Percentiles rank a stretch among this genome's conserved stretches.
Evolutionary conservation across 768 basidiomycete genomes (phyloP).

Genomic region (Scleroderma citrinum): DNA sequence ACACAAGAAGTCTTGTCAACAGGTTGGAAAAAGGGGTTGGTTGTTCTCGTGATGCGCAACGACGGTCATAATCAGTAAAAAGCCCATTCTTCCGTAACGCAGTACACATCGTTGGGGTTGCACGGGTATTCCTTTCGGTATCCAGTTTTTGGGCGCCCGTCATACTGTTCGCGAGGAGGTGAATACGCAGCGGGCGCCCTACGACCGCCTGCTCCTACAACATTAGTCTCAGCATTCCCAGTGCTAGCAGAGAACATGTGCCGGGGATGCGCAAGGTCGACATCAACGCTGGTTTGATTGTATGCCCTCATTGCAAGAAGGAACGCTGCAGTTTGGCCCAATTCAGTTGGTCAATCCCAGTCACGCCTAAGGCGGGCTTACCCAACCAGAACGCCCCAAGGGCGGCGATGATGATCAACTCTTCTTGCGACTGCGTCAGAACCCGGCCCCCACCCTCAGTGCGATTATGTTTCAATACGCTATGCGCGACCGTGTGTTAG

Average conservation of each 20-base stretch:
- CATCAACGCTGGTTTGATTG: slow-evolving; percentile 25
- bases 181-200: slow-evolving; percentile 17
- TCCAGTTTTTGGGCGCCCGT: slow-evolving; percentile 26
- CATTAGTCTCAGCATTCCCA: slow-evolving; percentile 29
- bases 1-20: background rate
- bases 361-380: slow-evolving; percentile 27
- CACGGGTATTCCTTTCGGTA: slow-evolving; percentile 47
- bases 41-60: background rate
- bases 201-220: slow-evolving; percentile 28
- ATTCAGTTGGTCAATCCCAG: slow-evolving; percentile 2
- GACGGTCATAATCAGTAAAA: slow-evolving; percentile 34
- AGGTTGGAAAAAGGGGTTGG: background rate
- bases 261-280: slow-evolving; percentile 25
- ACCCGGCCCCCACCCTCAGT: slow-evolving; percentile 44
- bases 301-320: slow-evolving; percentile 38
- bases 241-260: slow-evolving; percentile 29
- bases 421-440: slow-evolving; percentile 67
- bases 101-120: slow-evolving; percentile 53
- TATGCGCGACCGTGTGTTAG: slow-evolving; percentile 20
- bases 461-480: slow-evolving; percentile 64
- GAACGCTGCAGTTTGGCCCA: slow-evolving; percentile 26
- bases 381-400: slow-evolving; percentile 76
- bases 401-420: slow-evolving; percentile 63
- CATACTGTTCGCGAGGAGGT: slow-evolving; percentile 21
- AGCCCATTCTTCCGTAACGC: slow-evolving; percentile 67